Evolutionary conservation across 1,284 basidiomycete species (phyloP), one percentile per base, ranked within the genome.

Genomic region (Stereum hirsutum): DNA sequence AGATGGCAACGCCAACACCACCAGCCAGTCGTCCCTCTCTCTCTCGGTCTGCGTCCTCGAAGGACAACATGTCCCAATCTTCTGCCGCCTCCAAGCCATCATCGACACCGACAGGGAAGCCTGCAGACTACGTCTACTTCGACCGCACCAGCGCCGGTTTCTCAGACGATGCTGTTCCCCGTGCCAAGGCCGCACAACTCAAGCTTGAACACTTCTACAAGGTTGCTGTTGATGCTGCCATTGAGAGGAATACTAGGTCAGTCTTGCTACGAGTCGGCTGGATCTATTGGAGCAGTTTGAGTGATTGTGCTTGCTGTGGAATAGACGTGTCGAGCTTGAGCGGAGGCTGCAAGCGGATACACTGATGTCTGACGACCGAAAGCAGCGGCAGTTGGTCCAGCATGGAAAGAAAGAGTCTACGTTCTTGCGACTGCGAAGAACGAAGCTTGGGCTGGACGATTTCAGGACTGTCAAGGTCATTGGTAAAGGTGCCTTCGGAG

Each of bases 131-230:
- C 66, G 93, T 98, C 55, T 97, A 95, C 70, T 99, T 98, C 66
- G 89, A 96, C 62, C 75, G 95, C 42, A 84, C 83, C 42, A 88
- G 89, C 1, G 67, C 74, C 37, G 80, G 79, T 48, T 95, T 97
- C 68, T 86, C 84, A 25, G 83, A 93, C 52, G 83, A 89, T 56
- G 89, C 91, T 30, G 74, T 93, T 44, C 91, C 94, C 46, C 89
- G 92, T 48, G 88, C 93, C 4, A 97, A 92, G 43, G 89, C 89
- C 17, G 93, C 95, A 25, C 97, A 98, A 65, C 80, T 98, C 62
- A 97, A 97, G 66, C 79, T 99, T 43, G 95, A 97, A 66, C 89
- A 95, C 49, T 96, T 87, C 66, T 99, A 99, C 75, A 97, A 97
- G 65, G 86, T 97, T 46, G 86, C 87, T 5, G 89, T 92, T 23